Evolutionary conservation across 257 asterid genomes (phyloP), one percentile per base, ranked within the genome.

Genomic region (Vinca minor): DNA sequence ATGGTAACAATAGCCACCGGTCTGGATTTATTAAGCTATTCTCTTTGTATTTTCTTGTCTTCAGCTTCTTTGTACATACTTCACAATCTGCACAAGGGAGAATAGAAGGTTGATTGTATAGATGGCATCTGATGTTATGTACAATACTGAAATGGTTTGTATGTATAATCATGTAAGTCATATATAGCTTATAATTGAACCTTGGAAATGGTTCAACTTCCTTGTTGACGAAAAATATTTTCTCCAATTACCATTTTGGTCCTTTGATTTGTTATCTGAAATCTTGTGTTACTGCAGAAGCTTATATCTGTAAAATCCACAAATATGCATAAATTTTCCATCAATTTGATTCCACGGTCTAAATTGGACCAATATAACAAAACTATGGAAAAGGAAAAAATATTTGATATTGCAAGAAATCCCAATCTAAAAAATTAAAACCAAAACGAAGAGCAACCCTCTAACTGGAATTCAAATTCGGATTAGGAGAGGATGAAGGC

Each of bases 11-110:
- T 91, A 69, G 79, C 86, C 0, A 91, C 96, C 4, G 96, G 98
- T 47, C 0, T 81, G 83, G 98, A 91, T 83, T 79, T 91, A 38
- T 62, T 91, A 47, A 82, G 95, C 81, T 91, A 88, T 78, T 83
- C 96, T 1, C 76, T 88, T 0, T 83, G 96, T 56, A 88, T 88
- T 64, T 91, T 91, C 84, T 73, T 91, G 78, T 82, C 96, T 0
- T 88, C 96, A 18, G 98, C 98, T 70, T 91, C 96, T 29, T 76
- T 86, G 79, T 91, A 85, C 81, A 86, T 91, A 64, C 96, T 88
- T 50, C 93, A 86, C 78, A 85, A 84, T 62, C 75, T 91, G 80
- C 96, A 83, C 48, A 91, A 88, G 78, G 26, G 75, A 14, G 95
- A 89, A 0, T 68, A 67, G 68, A 52, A 28, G 67, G 31, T 70